Evolutionary conservation across 2,329 filamentous ascomycete genomes (phyloP), one percentile per base, ranked within the genome.

Genomic region (Colletotrichum sp.): DNA sequence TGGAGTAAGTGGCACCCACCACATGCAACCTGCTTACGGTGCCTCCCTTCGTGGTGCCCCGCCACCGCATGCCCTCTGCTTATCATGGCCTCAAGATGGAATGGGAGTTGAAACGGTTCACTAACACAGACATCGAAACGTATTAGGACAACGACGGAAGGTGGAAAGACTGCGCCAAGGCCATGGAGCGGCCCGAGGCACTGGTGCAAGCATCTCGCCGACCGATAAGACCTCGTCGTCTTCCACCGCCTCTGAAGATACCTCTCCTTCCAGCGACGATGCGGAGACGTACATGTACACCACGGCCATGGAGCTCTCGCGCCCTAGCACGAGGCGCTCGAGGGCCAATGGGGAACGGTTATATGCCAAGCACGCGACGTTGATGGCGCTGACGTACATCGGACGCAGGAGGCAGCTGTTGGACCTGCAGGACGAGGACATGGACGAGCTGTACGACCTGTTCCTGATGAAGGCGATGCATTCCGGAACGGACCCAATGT

Each of bases 1-100:
- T 77, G 64, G 56, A 74, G 75, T 77, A 64, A 71, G 75, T 71
- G 61, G 66, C 56, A 56, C 66, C 36, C 38, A 18, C 56, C 43
- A 56, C 36, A 68, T 73, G 71, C 71, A 69, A 62, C 30, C 56
- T 73, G 71, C 71, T 68, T 73, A 73, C 38, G n/a, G 10, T 52
- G 12, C 43, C n/a, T 52, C 18, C 38, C 38, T 48, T 48, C 38
- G 38, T 48, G 38, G 38, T 48, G 43, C 43, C 43, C 43, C 43
- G 71, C 71, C 43, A 16, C 36, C 24, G 34, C 60, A 28, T 24
- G 30, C 18, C 30, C 56, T 30, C 13, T 61, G 64, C 34, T 32
- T 36, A 38, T 26, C 70, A 38, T 18, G 34, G 24, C 21, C 15
- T 28, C 43, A 4, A 13, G 43, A 66, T 43, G 43, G 32, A 56